These are phyloP conservation scores for Saposhnikovia divaricata DNA, from an alignment of 129 eudicot genomes.

Conservation along the genomic window DNA sequence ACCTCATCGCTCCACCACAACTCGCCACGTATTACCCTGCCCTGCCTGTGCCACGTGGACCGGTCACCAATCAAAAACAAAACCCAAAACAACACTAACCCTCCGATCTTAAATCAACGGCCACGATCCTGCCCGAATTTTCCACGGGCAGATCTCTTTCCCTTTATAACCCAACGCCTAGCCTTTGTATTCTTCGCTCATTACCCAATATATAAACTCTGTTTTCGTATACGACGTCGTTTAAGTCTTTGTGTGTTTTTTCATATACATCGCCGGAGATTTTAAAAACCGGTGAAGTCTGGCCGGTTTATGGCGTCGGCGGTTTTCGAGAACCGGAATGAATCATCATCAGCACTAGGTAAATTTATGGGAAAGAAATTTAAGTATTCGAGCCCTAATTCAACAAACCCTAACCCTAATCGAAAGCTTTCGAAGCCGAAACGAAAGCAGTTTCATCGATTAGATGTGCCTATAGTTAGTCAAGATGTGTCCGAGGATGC, in stretches of 20 bases:
- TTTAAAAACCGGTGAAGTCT: constrained; percentile 20
- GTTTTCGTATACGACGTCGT: background rate
- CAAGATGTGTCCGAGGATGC: constrained; percentile 71
- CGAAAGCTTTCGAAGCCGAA: constrained; percentile 38
- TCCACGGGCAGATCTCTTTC: constrained; percentile 8
- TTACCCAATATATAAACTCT: background rate
- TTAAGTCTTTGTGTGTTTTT: too few relatives aligned
- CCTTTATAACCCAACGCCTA: constrained; percentile 11
- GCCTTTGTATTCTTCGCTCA: constrained; percentile 1
- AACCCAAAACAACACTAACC: background rate
- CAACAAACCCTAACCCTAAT: constrained; percentile 42
- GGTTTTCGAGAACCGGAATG: constrained; percentile 66
- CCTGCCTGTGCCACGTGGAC: constrained; percentile 5
- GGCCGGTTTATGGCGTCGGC: constrained; percentile 62
- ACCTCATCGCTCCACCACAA: background rate
- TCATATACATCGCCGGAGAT: constrained; percentile 5
- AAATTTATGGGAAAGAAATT: constrained; percentile 61
- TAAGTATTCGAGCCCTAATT: constrained; percentile 41
- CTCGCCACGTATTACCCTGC: constrained; percentile 6
- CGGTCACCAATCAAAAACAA: background rate
- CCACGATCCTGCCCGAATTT: background rate
- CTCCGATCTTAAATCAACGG: constrained; percentile 2
- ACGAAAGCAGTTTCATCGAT: constrained; percentile 40
- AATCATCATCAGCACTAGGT: constrained; percentile 27
- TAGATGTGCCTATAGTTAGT: constrained; percentile 25